Percentiles rank a stretch among this genome's conserved stretches.
phyloP scores from a whole-genome alignment of 2,329 filamentous ascomycete genomes.

The Venturiaceae sp. region DNA sequence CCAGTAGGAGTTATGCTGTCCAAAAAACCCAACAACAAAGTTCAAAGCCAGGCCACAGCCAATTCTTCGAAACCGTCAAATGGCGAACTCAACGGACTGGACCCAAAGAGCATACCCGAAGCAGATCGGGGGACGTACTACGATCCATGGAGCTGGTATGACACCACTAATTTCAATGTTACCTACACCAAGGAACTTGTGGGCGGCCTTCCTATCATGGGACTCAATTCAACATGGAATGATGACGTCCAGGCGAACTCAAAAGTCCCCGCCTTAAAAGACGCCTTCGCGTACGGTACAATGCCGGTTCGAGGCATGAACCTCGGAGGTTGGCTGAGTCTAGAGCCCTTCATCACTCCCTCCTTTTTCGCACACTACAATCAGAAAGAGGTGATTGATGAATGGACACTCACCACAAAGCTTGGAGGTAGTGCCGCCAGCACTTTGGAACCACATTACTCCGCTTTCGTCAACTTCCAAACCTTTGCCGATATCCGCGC shows the following conservation, averaged over 20 bases:
- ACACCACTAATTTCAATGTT: slow-evolving; percentile 84
- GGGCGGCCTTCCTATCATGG: slow-evolving; percentile 84
- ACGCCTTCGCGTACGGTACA: slow-evolving; percentile 68
- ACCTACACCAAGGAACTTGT: slow-evolving; percentile 83
- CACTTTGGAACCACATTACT: slow-evolving; percentile 84
- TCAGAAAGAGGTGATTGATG: slow-evolving; percentile 64
- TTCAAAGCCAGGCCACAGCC: slow-evolving; percentile 15
- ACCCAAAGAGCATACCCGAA: slow-evolving; percentile 33
- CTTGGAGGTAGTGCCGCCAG: slow-evolving; percentile 56
- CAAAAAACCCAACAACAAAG: slow-evolving; percentile 28
- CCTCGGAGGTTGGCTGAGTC: slow-evolving; percentile 82
- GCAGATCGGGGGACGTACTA: slow-evolving; percentile 65
- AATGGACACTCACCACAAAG: slow-evolving; percentile 67
- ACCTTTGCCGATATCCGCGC: slow-evolving; percentile 77
- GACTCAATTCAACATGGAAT: slow-evolving; percentile 76
- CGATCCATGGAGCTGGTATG: slow-evolving; percentile 86
- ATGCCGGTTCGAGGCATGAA: slow-evolving; percentile 84
- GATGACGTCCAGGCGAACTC: slow-evolving; percentile 70
- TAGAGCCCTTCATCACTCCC: slow-evolving; percentile 93
- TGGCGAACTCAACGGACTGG: slow-evolving; percentile 34
- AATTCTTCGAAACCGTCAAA: slow-evolving; percentile 19
- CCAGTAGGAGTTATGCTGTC: slow-evolving; percentile 36
- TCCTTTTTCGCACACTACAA: slow-evolving; percentile 71
- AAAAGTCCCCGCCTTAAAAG: slow-evolving; percentile 67
- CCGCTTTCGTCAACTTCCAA: slow-evolving; percentile 73